Evolutionary conservation across 2,329 filamentous ascomycete species (phyloP), one percentile per base, ranked within the genome.

Genomic region (Aspergillus brunneoviolaceus): DNA sequence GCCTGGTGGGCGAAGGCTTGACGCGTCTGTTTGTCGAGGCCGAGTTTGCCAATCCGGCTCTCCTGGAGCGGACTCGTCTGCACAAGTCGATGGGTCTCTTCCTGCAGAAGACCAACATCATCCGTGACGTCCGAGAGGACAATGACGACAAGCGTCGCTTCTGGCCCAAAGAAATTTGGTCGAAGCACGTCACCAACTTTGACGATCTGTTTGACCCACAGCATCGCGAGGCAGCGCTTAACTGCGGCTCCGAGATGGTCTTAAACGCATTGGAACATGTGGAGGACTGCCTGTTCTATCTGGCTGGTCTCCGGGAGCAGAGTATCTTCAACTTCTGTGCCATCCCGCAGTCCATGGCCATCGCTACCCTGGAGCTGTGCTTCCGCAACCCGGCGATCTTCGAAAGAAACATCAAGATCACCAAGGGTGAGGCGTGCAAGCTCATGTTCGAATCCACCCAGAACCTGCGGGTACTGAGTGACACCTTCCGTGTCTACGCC

Each of bases 261-360:
- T 82, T 98, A 60, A 92, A 95, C 70, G 91, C 94, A 5, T 82
- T 99, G 49, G 87, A 88, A 72, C 90, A 96, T 67, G 89, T 86
- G 4, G 92, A 97, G 65, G 92, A 98, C 72, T 98, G 94, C 74
- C 79, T 99, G n/a, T 97, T 93, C 81, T 99, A 98, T 80, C 92
- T 99, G 81, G 94, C 94, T 5, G 95, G 91, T 51, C 87, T 99
- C 65, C 89, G 89, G 67, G 95, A 99, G 73, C 95, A 99, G 80
- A 96, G 92, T 73, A 92, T 96, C 27, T 99, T 99, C 86, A 99
- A 99, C 84, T 99, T 99, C 76, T 92, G 92, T 51, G 94, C 94
- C 59, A 99, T 99, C 65, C 95, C 95, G 2, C 95, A 99, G 77
- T 83, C 88, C 65, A 99, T 99, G 95, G 95, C 94, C 56, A 97